phyloP scores from a whole-genome alignment of 2,329 filamentous ascomycete genomes.

The Cordyceps javanica region DNA sequence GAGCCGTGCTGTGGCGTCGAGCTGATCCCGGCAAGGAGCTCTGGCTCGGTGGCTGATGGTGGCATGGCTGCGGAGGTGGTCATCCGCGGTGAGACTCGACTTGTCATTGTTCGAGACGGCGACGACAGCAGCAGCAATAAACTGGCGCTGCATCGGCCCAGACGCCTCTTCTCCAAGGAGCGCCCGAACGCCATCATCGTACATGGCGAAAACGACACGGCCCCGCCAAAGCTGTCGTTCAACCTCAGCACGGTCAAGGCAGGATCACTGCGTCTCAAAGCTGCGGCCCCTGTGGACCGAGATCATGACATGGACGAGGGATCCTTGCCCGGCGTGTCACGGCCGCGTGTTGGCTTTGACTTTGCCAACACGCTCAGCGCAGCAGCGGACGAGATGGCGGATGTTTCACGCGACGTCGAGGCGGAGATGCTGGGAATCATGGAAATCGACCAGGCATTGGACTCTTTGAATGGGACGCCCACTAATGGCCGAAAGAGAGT shows the following conservation, averaged over 20 bases:
- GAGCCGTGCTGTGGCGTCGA: slow-evolving; percentile 49
- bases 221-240: slow-evolving; percentile 35
- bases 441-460: slow-evolving; percentile 56
- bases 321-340: slow-evolving; percentile 21
- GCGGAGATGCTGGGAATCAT: slow-evolving; percentile 59
- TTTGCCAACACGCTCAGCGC: slow-evolving; percentile 46
- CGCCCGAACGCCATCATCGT: slow-evolving; percentile 49
- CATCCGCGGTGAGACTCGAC: slow-evolving; percentile 48
- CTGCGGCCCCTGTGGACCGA: slow-evolving; percentile 23
- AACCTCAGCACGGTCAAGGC: slow-evolving; percentile 44
- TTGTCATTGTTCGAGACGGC: slow-evolving; percentile 49
- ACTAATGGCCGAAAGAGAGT: slow-evolving; percentile 45
- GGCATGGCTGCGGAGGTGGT: slow-evolving; percentile 48
- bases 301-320: slow-evolving; percentile 16
- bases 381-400: slow-evolving; percentile 46
- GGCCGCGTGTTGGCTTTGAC: slow-evolving; percentile 36
- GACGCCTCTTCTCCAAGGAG: slow-evolving; percentile 32
- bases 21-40: slow-evolving; percentile 33
- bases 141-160: slow-evolving; percentile 33
- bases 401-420: slow-evolving; percentile 49
- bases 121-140: slow-evolving; percentile 41
- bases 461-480: slow-evolving; percentile 46
- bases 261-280: slow-evolving; percentile 28
- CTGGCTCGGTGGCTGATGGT: slow-evolving; percentile 22
- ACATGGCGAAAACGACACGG: slow-evolving; percentile 37